Percentiles rank a stretch among this genome's conserved stretches.
Evolutionary conservation across 306 rosid genomes (phyloP).

Genomic region (Lagenaria siceraria): DNA sequence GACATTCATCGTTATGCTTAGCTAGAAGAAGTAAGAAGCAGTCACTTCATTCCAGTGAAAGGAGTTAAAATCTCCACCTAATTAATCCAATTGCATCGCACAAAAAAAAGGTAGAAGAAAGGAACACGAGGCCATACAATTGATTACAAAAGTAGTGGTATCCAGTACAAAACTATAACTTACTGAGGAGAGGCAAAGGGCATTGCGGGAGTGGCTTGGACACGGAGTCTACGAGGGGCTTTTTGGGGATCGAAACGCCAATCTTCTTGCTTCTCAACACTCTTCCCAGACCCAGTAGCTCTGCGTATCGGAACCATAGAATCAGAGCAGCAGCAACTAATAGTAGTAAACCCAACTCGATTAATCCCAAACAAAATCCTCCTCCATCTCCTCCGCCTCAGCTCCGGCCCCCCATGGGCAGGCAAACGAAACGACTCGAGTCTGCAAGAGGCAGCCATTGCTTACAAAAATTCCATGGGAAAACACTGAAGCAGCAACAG

Average conservation of each 20-base stretch:
- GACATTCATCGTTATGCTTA: neutral
- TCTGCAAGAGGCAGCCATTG: constrained; percentile 62
- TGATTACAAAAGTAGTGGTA: neutral
- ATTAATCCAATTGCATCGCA: neutral
- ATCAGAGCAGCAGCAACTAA: constrained; percentile 52
- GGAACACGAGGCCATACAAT: neutral
- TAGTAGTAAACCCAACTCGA: constrained; percentile 21
- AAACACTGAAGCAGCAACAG: neutral
- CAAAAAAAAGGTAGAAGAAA: neutral
- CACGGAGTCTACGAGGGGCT: constrained; percentile 41
- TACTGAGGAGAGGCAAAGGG: constrained; percentile 77
- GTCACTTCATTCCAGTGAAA: neutral
- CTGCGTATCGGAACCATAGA: constrained; percentile 55
- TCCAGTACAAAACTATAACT: constrained; percentile 2
- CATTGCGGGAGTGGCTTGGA: constrained; percentile 59
- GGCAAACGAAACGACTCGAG: constrained; percentile 13
- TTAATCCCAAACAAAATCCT: constrained; percentile 11
- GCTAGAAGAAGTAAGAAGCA: neutral
- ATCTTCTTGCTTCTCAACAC: constrained; percentile 41
- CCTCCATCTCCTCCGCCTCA: constrained; percentile 26
- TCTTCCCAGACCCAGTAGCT: constrained; percentile 27
- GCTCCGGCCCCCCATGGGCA: constrained; percentile 12
- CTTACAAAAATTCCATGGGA: constrained; percentile 22
- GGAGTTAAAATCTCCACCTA: neutral
- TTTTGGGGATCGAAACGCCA: constrained; percentile 47